A percentile compares a stretch with the other conserved stretches of the same genome.
Conservation (phyloP, 306 rosid genomes). For the Begonia fuchsioides region DNA sequence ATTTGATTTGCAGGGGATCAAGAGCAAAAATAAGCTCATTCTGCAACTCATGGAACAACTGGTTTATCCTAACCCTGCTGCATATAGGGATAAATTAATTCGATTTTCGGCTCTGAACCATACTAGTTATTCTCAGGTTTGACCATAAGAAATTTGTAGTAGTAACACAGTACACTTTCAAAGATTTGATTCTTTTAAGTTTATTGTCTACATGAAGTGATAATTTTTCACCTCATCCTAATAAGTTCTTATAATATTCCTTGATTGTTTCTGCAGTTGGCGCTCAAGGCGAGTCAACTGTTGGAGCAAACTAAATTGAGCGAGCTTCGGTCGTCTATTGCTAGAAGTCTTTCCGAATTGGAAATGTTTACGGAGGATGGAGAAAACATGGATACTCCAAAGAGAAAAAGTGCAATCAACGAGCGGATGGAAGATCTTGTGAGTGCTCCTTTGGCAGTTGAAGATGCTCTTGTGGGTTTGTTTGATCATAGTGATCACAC, state of each 20-base stretch:
- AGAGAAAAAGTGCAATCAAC: slow-evolving; percentile 91
- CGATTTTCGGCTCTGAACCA: slow-evolving; percentile 79
- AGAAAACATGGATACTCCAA: slow-evolving; percentile 93
- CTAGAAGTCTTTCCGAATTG: slow-evolving; percentile 95
- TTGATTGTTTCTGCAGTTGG: slow-evolving; percentile 50
- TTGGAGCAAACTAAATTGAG: slow-evolving; percentile 95
- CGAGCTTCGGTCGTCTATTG: slow-evolving; percentile 90
- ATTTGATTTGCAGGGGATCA: slow-evolving; percentile 66
- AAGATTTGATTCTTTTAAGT: not conserved
- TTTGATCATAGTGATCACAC: slow-evolving; percentile 99
- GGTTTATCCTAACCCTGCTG: slow-evolving; percentile 96
- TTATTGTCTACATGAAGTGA: not conserved
- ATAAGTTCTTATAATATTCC: slow-evolving; percentile 5
- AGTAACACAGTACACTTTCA: no score
- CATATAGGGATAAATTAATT: slow-evolving; percentile 73
- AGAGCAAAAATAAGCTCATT: slow-evolving; percentile 88
- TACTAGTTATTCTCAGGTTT: slow-evolving; percentile 84
- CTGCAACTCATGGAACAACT: slow-evolving; percentile 88
- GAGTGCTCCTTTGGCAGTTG: slow-evolving; percentile 92
- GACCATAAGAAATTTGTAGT: no score
- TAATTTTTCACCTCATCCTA: not conserved
- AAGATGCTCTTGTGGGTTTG: slow-evolving; percentile 98
- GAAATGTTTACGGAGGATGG: slow-evolving; percentile 99
- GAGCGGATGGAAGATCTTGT: slow-evolving; percentile 98
- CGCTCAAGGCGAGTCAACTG: slow-evolving; percentile 92